phyloP scores from a whole-genome alignment of 192 early-diverging fungal species.

The Martensiomyces pterosporus region DNA sequence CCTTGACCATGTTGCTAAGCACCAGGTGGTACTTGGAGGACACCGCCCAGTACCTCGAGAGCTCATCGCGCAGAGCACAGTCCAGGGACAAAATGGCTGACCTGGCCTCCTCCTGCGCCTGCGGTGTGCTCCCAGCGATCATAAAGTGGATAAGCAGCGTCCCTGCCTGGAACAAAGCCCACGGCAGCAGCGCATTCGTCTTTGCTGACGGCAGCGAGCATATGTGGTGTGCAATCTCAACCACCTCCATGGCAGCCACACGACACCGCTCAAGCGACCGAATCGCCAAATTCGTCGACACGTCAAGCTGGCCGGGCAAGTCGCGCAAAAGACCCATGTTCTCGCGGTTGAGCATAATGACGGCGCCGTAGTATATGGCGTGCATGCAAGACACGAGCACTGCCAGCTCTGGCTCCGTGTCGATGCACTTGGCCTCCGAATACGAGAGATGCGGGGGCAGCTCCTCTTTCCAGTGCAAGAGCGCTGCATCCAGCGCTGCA shows the following conservation, averaged over 20 bases:
- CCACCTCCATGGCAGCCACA: constrained; percentile 47
- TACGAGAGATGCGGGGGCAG: constrained; percentile 32
- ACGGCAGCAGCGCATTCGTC: constrained; percentile 47
- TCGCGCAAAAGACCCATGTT: constrained; percentile 47
- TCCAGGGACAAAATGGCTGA: constrained; percentile 43
- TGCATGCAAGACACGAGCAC: constrained; percentile 48
- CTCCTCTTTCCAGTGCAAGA: constrained; percentile 49
- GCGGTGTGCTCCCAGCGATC: constrained; percentile 45
- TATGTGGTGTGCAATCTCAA: constrained; percentile 43
- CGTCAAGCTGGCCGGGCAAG: constrained; percentile 40
- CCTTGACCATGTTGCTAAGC: constrained; percentile 49
- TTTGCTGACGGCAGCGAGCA: constrained; percentile 40
- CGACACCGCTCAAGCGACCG: constrained; percentile 46
- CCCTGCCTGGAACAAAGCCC: constrained; percentile 51
- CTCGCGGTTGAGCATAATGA: constrained; percentile 49
- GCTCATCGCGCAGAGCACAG: constrained; percentile 39
- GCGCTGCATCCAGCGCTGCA: constrained; percentile 26
- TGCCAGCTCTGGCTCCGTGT: constrained; percentile 17
- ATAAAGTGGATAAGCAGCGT: constrained; percentile 52
- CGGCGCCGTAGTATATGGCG: constrained; percentile 42
- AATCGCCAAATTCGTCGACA: constrained; percentile 44
- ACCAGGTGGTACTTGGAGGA: constrained; percentile 49
- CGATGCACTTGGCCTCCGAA: constrained; percentile 15
- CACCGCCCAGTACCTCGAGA: constrained; percentile 49
- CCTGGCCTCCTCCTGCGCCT: constrained; percentile 48